These are phyloP conservation scores for Candida boleticola DNA, from an alignment of 805 yeast genomes.

Conservation along the genomic window DNA sequence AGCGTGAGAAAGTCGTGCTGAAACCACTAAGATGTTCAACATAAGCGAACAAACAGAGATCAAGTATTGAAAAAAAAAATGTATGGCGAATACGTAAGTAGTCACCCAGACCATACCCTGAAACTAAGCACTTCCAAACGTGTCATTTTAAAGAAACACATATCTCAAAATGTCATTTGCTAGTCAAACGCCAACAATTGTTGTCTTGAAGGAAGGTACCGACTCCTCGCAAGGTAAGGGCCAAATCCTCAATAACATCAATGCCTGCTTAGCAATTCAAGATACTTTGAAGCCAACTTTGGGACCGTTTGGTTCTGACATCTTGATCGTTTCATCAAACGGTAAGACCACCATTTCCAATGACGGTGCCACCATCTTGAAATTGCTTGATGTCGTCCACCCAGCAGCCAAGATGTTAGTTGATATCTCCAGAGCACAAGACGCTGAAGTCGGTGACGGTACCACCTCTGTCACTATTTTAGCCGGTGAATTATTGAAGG, in stretches of 20 bases:
- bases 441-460: slow-evolving; percentile 98
- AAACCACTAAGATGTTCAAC: no score
- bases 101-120: no score
- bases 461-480: slow-evolving; percentile 94
- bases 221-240: slow-evolving; percentile 97
- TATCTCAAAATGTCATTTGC: slow-evolving; percentile 84
- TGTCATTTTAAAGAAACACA: no score
- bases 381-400: slow-evolving; percentile 89
- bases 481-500: slow-evolving; percentile 93
- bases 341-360: slow-evolving; percentile 94
- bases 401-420: slow-evolving; percentile 98
- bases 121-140: no score
- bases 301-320: slow-evolving; percentile 97
- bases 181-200: slow-evolving; percentile 96
- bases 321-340: slow-evolving; percentile 75
- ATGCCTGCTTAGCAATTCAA: slow-evolving; percentile 96
- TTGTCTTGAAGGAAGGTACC: slow-evolving; percentile 96
- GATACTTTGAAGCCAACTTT: slow-evolving; percentile 92
- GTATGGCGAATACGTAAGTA: no score
- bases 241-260: slow-evolving; percentile 90
- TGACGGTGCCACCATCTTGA: slow-evolving; percentile 96
- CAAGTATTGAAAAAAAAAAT: no score
- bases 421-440: slow-evolving; percentile 93
- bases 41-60: no score
- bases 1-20: no score